phyloP scores from a whole-genome alignment of 2,329 filamentous ascomycete species.

The Beauveria brongniartii region DNA sequence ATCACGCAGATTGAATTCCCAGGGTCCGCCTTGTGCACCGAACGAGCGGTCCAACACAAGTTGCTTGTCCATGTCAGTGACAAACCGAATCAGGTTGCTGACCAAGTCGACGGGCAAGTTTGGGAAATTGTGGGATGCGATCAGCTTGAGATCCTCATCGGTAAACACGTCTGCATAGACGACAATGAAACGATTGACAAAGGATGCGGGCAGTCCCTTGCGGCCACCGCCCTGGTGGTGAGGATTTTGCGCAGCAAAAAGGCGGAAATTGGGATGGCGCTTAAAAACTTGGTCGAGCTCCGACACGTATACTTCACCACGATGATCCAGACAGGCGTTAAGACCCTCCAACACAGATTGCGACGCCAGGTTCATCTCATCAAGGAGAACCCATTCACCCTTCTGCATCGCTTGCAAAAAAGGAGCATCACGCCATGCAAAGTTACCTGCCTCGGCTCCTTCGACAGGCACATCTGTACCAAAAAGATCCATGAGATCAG shows the following conservation, averaged over 20 bases:
- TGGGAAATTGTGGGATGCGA: conserved; percentile 73
- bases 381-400: conserved; percentile 91
- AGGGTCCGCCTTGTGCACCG: conserved; percentile 64
- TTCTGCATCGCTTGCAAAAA: conserved; percentile 95
- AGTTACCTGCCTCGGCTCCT: conserved; percentile 81
- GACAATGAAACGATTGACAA: conserved; percentile 96
- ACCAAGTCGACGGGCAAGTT: conserved; percentile 51
- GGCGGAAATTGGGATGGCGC: conserved; percentile 79
- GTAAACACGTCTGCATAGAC: conserved; percentile 92
- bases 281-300: conserved; percentile 93
- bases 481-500: conserved; percentile 94
- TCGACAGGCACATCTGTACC: conserved; percentile 94
- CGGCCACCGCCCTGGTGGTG: conserved; percentile 94
- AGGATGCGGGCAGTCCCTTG: conserved; percentile 89
- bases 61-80: conserved; percentile 69
- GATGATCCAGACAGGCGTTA: conserved; percentile 93
- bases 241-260: conserved; percentile 96
- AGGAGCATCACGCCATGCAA: conserved; percentile 91
- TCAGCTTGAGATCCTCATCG: conserved; percentile 69
- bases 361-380: conserved; percentile 98
- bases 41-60: conserved; percentile 53
- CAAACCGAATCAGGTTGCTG: conserved; percentile 64
- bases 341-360: conserved; percentile 94
- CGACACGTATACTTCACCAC: conserved; percentile 90
- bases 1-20: conserved; percentile 94